A percentile compares a stretch with the other conserved stretches of the same genome.
Evolutionary conservation across 1,284 basidiomycete genomes (phyloP).

Genomic region (Cryptococcus hybrid): DNA sequence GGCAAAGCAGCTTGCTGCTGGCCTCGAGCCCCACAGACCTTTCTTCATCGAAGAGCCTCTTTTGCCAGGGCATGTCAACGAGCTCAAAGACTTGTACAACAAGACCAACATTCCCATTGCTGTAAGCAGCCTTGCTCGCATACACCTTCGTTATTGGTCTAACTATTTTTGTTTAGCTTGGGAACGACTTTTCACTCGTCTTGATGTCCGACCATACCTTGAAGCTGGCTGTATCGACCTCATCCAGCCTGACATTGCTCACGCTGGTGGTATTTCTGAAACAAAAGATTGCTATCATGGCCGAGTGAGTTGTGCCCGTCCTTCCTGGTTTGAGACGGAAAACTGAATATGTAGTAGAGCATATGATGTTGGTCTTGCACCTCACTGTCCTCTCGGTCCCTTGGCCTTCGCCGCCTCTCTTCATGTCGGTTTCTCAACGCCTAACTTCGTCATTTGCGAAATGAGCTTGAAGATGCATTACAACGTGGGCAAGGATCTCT

Average conservation of each 20-base stretch:
- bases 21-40: slow-evolving; percentile 64
- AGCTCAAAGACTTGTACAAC: slow-evolving; percentile 52
- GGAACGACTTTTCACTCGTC: slow-evolving; percentile 68
- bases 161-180: slow-evolving; percentile 49
- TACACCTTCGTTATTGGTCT: not conserved
- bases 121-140: slow-evolving; percentile 20
- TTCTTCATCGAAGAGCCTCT: slow-evolving; percentile 77
- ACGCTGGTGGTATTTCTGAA: slow-evolving; percentile 66
- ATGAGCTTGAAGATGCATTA: slow-evolving; percentile 63
- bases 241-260: slow-evolving; percentile 67
- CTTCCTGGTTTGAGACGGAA: not conserved
- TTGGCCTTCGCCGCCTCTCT: slow-evolving; percentile 66
- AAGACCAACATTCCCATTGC: slow-evolving; percentile 54
- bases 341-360: slow-evolving; percentile 20
- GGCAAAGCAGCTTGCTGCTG: slow-evolving; percentile 70
- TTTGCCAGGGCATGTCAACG: slow-evolving; percentile 54
- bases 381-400: slow-evolving; percentile 57
- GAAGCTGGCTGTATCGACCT: slow-evolving; percentile 67
- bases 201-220: slow-evolving; percentile 66
- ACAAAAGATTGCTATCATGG: slow-evolving; percentile 66
- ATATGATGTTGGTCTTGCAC: slow-evolving; percentile 52
- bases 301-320: slow-evolving; percentile 52
- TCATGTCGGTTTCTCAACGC: slow-evolving; percentile 48
- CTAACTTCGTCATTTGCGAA: slow-evolving; percentile 52
- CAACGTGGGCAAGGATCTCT: slow-evolving; percentile 64